Evolutionary conservation across 306 rosid genomes (phyloP).

Genomic region (Casuarina glauca): DNA sequence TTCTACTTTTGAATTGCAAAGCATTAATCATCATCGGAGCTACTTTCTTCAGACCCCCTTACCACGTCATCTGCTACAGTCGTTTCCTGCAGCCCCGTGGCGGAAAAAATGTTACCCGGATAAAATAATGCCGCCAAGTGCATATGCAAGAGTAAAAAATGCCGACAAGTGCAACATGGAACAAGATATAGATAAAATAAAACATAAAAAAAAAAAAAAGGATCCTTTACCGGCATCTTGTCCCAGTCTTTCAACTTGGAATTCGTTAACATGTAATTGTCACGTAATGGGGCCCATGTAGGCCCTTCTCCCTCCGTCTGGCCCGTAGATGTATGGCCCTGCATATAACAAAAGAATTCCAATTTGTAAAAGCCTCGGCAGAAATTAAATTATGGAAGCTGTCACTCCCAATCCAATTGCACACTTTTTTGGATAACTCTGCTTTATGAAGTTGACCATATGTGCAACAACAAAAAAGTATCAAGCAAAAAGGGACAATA

Average conservation of each 20-base stretch:
- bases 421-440: conserved; percentile 5
- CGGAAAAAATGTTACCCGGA: not conserved
- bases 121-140: not conserved
- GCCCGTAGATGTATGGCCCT: conserved; percentile 47
- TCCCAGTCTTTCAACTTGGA: conserved; percentile 88
- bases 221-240: conserved; percentile 62
- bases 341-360: conserved; percentile 19
- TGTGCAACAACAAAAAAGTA: not conserved
- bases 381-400: not conserved
- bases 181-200: not conserved
- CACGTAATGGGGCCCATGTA: conserved; percentile 92
- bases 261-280: conserved; percentile 84
- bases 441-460: not conserved
- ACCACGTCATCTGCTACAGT: conserved; percentile 52
- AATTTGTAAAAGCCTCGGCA: conserved; percentile 10
- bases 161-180: not conserved
- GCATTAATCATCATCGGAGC: conserved; percentile 69
- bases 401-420: not conserved
- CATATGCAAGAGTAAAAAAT: not conserved
- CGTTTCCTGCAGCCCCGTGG: conserved; percentile 47
- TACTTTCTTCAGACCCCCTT: conserved; percentile 52
- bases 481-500: not conserved
- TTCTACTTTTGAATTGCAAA: conserved; percentile 22
- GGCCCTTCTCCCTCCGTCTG: conserved; percentile 63
- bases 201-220: no score